Evolutionary conservation across 768 basidiomycete genomes (phyloP), one percentile per base, ranked within the genome.

Genomic region (Boletus vermiculosoides): DNA sequence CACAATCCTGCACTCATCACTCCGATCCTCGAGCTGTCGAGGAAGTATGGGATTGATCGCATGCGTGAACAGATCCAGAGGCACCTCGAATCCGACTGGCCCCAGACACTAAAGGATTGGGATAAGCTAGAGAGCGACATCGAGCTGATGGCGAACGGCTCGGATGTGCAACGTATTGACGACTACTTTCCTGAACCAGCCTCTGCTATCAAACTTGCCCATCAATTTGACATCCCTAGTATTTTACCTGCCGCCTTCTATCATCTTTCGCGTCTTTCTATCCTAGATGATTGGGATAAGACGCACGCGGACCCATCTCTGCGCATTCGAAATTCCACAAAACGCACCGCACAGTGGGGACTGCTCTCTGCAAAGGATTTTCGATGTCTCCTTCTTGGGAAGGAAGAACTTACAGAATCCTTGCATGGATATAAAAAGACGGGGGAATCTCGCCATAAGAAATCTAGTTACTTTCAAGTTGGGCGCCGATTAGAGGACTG

Each of bases 221-320:
- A 72, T 45, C 71, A 74, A 34, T 77, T 70, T 48, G 67, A 73
- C 52, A 63, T 81, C 16, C 72, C 69, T 18, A 66, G 71, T 18
- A 65, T 78, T 20, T 71, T 83, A 4, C 82, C 81, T 0, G 80
- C 80, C 59, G 76, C 77, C 0, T 81, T 75, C 62, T 82, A 83
- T 65, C 78, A 78, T 64, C 68, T 81, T 39, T 78, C 79, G 1
- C 60, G 60, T 20, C 45, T 67, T 23, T 55, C 58, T 4, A 55
- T 60, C 34, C 31, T 42, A 15, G 63, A 67, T 12, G 65, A 66
- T 23, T 61, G 59, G 66, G 56, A 67, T 3, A 39, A 54, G 55
- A 30, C 31, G 18, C 46, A 48, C 5, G 40, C 57, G 11, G 53
- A 50, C 3, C 7, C 37, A 2, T 5, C 58, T 40, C 37, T 52